phyloP scores from a whole-genome alignment of 208 protist genomes.

The Plasmodiophora brassicae region DNA sequence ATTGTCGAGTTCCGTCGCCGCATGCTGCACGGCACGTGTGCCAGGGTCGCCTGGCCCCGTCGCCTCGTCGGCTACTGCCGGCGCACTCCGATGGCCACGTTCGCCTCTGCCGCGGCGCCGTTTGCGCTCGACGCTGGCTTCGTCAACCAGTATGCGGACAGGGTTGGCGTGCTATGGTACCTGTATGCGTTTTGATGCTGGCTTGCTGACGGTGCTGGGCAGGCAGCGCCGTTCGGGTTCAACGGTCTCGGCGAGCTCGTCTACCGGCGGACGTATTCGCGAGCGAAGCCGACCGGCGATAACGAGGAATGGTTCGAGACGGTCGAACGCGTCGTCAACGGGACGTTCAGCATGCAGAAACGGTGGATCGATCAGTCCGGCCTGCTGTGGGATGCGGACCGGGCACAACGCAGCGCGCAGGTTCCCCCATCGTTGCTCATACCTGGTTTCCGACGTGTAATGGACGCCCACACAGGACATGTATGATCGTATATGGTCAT shows the following conservation, averaged over 20 bases:
- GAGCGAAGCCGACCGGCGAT: constrained; percentile 54
- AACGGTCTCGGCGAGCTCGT: constrained; percentile 61
- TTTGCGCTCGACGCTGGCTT: background rate
- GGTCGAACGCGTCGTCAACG: constrained; percentile 71
- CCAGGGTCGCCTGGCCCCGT: too few species aligned
- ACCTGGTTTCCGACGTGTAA: constrained; percentile 64
- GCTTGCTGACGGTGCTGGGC: background rate
- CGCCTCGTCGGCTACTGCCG: too few species aligned
- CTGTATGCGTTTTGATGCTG: background rate
- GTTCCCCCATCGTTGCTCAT: background rate
- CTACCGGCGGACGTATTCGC: constrained; percentile 68
- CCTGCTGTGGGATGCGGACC: constrained; percentile 50
- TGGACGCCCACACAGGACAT: constrained; percentile 54
- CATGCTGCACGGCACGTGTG: too few species aligned
- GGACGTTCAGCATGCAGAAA: constrained; percentile 69
- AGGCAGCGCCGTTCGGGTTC: constrained; percentile 60
- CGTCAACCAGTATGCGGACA: background rate
- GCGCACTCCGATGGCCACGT: too few species aligned
- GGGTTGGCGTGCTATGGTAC: background rate
- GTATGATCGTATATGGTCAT: constrained; percentile 68
- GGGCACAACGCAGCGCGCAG: background rate
- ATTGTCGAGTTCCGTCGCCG: too few species aligned
- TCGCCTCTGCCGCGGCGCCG: too few species aligned
- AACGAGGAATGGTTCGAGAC: constrained; percentile 73
- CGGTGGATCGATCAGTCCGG: constrained; percentile 56